Conservation (phyloP, 148 eudicot species). For the Rhododendron williamsianum region DNA sequence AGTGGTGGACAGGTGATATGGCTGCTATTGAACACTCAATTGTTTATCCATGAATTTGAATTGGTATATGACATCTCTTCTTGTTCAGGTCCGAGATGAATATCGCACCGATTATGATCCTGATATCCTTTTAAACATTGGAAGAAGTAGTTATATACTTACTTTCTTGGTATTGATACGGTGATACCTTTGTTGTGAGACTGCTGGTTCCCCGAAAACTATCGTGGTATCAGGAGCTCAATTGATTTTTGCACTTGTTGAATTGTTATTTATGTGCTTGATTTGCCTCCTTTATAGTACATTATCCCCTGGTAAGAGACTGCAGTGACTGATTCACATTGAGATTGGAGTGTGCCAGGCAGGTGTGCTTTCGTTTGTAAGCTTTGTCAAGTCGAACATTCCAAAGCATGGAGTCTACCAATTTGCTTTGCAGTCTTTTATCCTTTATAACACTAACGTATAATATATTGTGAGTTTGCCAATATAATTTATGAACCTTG, state of each 20-base stretch:
- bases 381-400: neutral
- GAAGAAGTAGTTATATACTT: neutral
- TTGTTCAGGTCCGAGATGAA: slow-evolving; percentile 88
- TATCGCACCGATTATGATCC: slow-evolving; percentile 99
- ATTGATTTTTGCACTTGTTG: neutral
- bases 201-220: neutral
- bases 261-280: neutral
- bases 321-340: neutral
- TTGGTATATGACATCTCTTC: slow-evolving; percentile 5
- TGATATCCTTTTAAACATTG: slow-evolving; percentile 70
- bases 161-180: neutral
- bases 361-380: neutral
- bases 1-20: slow-evolving; percentile 91
- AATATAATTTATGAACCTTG: neutral
- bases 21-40: neutral
- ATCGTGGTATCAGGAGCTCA: too few relatives aligned
- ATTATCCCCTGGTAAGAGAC: neutral
- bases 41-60: neutral
- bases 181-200: neutral
- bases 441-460: neutral
- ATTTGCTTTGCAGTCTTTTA: neutral
- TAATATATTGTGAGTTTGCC: neutral
- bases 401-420: neutral
- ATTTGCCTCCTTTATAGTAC: neutral
- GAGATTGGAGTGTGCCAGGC: neutral